Evolutionary conservation across 169 alveolate species (phyloP), one percentile per base, ranked within the genome.

Genomic region (Cystoisospora suis): DNA sequence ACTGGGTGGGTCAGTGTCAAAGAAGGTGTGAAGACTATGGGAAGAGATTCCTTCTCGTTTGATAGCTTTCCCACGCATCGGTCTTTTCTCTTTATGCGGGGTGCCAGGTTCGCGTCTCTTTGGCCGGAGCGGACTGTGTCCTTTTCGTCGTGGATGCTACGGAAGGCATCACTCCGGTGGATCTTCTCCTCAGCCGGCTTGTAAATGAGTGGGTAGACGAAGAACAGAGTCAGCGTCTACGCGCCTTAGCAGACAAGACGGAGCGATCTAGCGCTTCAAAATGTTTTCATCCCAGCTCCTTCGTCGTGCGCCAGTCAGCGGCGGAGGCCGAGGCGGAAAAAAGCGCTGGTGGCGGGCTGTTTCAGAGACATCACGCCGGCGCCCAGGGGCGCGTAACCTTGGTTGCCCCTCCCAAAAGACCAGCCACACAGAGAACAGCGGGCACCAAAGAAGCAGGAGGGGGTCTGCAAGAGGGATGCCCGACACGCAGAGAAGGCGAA

Each of bases 101-200:
- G 12, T 15, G 59, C 81, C 85, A 91, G 94, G 92, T 75, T 36
- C 70, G 69, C 38, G 36, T 40, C 42, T 95, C 98, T 47, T 80
- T 96, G 7, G 80, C 89, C 34, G 95, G 91, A 36, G 90, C 96
- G 42, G 97, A 95, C 65, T 75, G 94, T 4, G 94, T 97, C 44
- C 58, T 95, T 29, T 95, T 95, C 86, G 47, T 96, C 61, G 75
- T 96, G 6, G 98, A 96, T 86, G 95, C 96, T 0, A 93, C 94
- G 89, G 93, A 93, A 45, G 97, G 97, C 40, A 75, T 96, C 49
- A 95, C 96, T 34, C 91, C 94, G 2, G 86, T 91, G 44, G 98
- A 96, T 85, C 79, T 90, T 47, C 86, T 94, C 42, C 49, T 96
- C 12, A 94, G 95, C 70, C 65, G 83, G 93, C 88, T 96, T 27